Evolutionary conservation across 1,284 basidiomycete species (phyloP).

Genomic region (Ustilago hordei): DNA sequence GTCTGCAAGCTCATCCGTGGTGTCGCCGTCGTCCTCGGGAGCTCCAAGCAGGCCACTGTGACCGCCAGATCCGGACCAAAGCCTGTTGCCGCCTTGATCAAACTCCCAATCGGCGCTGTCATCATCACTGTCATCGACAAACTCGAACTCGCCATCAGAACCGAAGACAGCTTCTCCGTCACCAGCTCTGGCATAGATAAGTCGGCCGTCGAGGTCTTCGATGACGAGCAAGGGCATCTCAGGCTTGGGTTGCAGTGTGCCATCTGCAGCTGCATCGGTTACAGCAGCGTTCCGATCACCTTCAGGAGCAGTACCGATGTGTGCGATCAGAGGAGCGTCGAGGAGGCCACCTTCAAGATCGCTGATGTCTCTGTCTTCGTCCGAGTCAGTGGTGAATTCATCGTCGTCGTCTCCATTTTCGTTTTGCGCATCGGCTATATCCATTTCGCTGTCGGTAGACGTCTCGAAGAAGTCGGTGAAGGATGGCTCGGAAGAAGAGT

Average conservation of each 20-base stretch:
- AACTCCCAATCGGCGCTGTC: conserved; percentile 57
- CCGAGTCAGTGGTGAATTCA: conserved; percentile 50
- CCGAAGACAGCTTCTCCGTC: conserved; percentile 69
- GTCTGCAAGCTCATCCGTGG: conserved; percentile 68
- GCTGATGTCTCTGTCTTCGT: conserved; percentile 61
- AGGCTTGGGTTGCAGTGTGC: conserved; percentile 24
- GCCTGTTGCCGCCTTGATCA: conserved; percentile 47
- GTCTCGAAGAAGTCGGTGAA: conserved; percentile 69
- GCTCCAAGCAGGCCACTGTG: conserved; percentile 31
- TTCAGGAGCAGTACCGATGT: conserved; percentile 44
- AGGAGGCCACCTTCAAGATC: conserved; percentile 58
- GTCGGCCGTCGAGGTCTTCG: conserved; percentile 68
- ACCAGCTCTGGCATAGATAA: conserved; percentile 68
- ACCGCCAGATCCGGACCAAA: conserved; percentile 16
- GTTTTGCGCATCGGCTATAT: conserved; percentile 22
- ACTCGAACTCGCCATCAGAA: conserved; percentile 69
- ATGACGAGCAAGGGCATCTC: conserved; percentile 68
- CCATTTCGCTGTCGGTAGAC: conserved; percentile 54
- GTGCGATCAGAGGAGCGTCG: conserved; percentile 62
- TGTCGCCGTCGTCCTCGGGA: conserved; percentile 65
- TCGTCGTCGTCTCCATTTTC: conserved; percentile 61
- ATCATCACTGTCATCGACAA: conserved; percentile 66
- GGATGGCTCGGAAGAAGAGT: conserved; percentile 66
- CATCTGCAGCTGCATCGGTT: conserved; percentile 21
- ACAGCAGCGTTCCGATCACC: conserved; percentile 17